These are phyloP conservation scores for Exophiala phaeomuriformis DNA, from an alignment of 2,329 filamentous ascomycete genomes.

Conservation along the genomic window DNA sequence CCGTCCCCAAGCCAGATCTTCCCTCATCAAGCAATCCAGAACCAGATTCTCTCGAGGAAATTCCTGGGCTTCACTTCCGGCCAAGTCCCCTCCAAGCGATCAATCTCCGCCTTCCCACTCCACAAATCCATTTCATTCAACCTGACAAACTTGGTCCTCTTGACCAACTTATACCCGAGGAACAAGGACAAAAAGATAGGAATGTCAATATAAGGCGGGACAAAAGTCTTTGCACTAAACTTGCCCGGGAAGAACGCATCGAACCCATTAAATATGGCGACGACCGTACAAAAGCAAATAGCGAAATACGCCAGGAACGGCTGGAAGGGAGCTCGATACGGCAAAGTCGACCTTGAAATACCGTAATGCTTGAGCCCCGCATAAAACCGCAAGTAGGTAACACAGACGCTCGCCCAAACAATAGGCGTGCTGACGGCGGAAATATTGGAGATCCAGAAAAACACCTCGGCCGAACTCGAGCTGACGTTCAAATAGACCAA, in stretches of 20 bases:
- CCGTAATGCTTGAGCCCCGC: slow-evolving; percentile 61
- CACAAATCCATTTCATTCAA: slow-evolving; percentile 45
- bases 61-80: slow-evolving; percentile 8
- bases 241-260: background rate
- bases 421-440: slow-evolving; percentile 42
- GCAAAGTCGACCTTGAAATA: slow-evolving; percentile 37
- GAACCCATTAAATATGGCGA: slow-evolving; percentile 62
- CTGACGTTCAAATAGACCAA: slow-evolving; percentile 65
- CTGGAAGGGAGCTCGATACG: slow-evolving; percentile 58
- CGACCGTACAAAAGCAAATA: slow-evolving; percentile 43
- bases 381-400: slow-evolving; percentile 63
- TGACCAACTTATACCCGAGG: slow-evolving; percentile 50
- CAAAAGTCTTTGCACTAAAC: slow-evolving; percentile 46
- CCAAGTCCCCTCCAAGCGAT: slow-evolving; percentile 17
- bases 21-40: background rate
- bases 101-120: slow-evolving; percentile 28
- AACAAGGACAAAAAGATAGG: slow-evolving; percentile 53
- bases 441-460: slow-evolving; percentile 55
- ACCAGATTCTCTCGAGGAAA: slow-evolving; percentile 9
- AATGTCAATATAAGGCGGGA: slow-evolving; percentile 58
- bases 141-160: slow-evolving; percentile 40
- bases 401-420: slow-evolving; percentile 60
- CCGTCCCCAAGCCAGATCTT: too few relatives aligned
- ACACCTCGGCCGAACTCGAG: slow-evolving; percentile 54
- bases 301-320: slow-evolving; percentile 63